These are phyloP conservation scores for Cytospora piceicola DNA, from an alignment of 2,329 filamentous ascomycete species.

Conservation along the genomic window DNA sequence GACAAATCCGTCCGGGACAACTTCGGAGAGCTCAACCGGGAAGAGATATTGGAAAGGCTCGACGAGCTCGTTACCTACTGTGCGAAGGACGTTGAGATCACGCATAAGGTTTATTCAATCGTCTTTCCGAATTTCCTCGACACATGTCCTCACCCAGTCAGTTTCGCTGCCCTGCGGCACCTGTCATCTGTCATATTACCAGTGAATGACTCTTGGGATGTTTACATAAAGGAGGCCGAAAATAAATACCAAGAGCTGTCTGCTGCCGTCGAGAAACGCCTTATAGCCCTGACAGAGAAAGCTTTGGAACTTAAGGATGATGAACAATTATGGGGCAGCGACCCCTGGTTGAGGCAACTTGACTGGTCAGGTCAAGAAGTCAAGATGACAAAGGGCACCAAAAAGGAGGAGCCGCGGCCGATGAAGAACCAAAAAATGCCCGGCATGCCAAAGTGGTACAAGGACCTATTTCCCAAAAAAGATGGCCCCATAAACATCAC, in stretches of 20 bases:
- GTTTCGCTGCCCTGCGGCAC: slow-evolving; percentile 90
- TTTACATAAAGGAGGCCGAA: slow-evolving; percentile 83
- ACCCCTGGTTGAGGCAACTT: slow-evolving; percentile 91
- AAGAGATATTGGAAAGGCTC: slow-evolving; percentile 70
- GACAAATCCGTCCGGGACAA: slow-evolving; percentile 87
- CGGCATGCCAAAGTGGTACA: slow-evolving; percentile 96
- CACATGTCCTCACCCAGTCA: slow-evolving; percentile 94
- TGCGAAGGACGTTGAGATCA: slow-evolving; percentile 89
- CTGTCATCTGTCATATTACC: slow-evolving; percentile 93
- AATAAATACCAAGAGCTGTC: slow-evolving; percentile 79
- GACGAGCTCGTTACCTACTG: slow-evolving; percentile 91
- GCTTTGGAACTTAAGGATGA: slow-evolving; percentile 76
- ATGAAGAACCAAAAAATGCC: slow-evolving; percentile 88
- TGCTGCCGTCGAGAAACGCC: slow-evolving; percentile 74
- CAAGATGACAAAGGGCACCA: slow-evolving; percentile 89
- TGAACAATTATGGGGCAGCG: slow-evolving; percentile 69
- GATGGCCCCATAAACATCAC: slow-evolving; percentile 74
- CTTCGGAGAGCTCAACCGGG: slow-evolving; percentile 80
- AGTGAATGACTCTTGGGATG: slow-evolving; percentile 84
- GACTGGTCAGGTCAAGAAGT: slow-evolving; percentile 96
- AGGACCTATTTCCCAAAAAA: slow-evolving; percentile 77
- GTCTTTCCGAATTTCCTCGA: slow-evolving; percentile 89
- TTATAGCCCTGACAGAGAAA: slow-evolving; percentile 74
- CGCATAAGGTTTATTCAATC: slow-evolving; percentile 90
- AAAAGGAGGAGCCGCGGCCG: slow-evolving; percentile 80